Percentiles rank a stretch among this genome's conserved stretches.
phyloP scores from a whole-genome alignment of 2,329 filamentous ascomycete genomes.

The Juglanconis oblonga region DNA sequence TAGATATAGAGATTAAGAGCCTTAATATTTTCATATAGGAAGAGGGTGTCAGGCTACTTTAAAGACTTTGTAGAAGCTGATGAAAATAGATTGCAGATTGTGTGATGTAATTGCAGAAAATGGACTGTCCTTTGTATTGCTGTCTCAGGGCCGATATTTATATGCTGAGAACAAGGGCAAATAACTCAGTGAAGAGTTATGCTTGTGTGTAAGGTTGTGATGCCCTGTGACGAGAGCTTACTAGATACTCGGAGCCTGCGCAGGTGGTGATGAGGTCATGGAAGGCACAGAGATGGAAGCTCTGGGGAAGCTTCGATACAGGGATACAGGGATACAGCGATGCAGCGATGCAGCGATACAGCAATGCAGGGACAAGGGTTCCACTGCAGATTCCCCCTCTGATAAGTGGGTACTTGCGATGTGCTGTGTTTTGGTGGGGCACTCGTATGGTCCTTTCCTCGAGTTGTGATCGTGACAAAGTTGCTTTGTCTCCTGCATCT shows the following conservation, averaged over 20 bases:
- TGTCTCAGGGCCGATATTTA: not conserved
- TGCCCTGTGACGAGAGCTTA: not conserved
- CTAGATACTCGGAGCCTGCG: not conserved
- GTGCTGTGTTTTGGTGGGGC: not conserved
- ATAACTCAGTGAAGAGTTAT: not conserved
- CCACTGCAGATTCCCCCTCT: not conserved
- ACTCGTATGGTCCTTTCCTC: not conserved
- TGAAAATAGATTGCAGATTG: not conserved
- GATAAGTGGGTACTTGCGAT: not conserved
- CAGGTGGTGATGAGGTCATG: slow-evolving; percentile 4
- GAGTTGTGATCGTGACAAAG: not conserved
- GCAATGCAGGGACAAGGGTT: not conserved
- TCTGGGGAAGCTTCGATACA: not conserved
- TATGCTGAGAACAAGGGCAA: not conserved
- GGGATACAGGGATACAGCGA: not conserved
- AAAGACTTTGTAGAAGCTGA: not conserved
- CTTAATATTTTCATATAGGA: slow-evolving; percentile 11
- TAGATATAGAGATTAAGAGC: too few species aligned
- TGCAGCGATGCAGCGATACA: not conserved
- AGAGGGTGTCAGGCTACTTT: slow-evolving; percentile 14
- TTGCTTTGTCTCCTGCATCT: not conserved
- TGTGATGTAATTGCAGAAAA: not conserved
- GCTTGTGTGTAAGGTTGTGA: not conserved
- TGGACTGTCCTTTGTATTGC: not conserved
- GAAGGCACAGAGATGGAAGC: not conserved